Evolutionary conservation across 352 stramenopile genomes (phyloP).

Genomic region (Phytopythium montanum): DNA sequence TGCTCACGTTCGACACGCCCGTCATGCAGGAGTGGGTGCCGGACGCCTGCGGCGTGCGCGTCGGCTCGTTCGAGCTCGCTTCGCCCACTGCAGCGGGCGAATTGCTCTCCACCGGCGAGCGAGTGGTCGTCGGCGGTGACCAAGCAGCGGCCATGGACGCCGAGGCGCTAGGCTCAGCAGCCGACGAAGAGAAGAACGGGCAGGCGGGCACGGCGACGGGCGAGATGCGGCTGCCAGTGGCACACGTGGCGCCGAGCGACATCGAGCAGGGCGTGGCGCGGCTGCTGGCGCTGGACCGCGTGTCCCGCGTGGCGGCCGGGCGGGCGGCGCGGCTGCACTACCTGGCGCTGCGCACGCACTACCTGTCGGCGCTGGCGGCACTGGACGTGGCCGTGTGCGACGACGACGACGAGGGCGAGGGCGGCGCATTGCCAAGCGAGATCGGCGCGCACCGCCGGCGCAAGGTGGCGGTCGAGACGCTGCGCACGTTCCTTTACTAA

Average conservation of each 20-base stretch:
- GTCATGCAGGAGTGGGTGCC: constrained; percentile 77
- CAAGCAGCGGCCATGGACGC: background rate
- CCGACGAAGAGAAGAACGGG: background rate
- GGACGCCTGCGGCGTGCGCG: constrained; percentile 44
- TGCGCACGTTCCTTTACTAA: constrained; percentile 64
- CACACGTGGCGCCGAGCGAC: constrained; percentile 48
- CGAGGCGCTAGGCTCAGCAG: background rate
- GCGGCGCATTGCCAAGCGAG: constrained; percentile 41
- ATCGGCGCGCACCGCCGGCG: constrained; percentile 52
- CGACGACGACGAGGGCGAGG: constrained; percentile 50
- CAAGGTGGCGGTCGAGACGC: constrained; percentile 51
- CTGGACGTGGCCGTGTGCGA: constrained; percentile 61
- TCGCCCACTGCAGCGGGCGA: background rate
- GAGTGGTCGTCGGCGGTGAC: background rate
- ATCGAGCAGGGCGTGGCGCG: constrained; percentile 49
- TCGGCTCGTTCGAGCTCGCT: constrained; percentile 46
- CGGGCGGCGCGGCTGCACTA: constrained; percentile 55
- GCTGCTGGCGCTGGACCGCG: constrained; percentile 42
- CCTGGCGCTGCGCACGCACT: constrained; percentile 59
- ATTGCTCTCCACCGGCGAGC: constrained; percentile 2
- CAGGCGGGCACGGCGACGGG: background rate
- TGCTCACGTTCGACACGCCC: constrained; percentile 63
- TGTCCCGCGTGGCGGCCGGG: constrained; percentile 50
- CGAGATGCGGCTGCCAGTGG: constrained; percentile 35
- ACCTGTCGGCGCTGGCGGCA: constrained; percentile 55